Evolutionary conservation across 768 basidiomycete genomes (phyloP).

Genomic region (Suillus fuscotomentosus): DNA sequence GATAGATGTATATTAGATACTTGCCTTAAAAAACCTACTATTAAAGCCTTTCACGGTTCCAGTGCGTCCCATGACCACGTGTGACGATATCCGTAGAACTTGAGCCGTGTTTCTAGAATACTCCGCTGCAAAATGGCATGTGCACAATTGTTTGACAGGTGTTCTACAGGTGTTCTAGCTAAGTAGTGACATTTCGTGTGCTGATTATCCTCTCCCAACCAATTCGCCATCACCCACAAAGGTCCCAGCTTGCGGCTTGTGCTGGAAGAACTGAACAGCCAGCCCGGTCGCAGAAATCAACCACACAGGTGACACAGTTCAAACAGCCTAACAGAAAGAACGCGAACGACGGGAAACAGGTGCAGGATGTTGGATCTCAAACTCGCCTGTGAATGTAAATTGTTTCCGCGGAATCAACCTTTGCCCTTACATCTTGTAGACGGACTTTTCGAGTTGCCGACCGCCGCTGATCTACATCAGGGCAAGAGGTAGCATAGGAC

Average conservation of each 20-base stretch:
- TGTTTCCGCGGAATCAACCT: neutral
- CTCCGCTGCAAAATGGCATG: neutral
- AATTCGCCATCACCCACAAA: neutral
- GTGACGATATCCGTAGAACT: neutral
- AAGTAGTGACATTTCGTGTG: neutral
- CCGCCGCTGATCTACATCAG: neutral
- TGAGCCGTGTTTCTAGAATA: neutral
- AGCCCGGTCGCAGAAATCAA: neutral
- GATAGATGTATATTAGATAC: neutral
- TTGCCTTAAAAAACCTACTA: neutral
- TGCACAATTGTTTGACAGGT: neutral
- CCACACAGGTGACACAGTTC: neutral
- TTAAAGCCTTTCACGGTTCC: neutral
- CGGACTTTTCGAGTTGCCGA: no score
- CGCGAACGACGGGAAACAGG: neutral
- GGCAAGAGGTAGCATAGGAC: no score
- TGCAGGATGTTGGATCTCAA: neutral
- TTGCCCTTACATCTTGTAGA: no score
- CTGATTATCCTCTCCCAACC: neutral
- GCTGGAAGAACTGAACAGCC: neutral
- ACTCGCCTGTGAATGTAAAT: neutral
- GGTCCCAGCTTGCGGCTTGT: neutral
- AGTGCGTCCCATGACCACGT: neutral
- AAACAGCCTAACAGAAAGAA: neutral
- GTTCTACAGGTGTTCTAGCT: neutral